Conservation (phyloP, 352 stramenopile species). For the Pythium insidiosum region DNA sequence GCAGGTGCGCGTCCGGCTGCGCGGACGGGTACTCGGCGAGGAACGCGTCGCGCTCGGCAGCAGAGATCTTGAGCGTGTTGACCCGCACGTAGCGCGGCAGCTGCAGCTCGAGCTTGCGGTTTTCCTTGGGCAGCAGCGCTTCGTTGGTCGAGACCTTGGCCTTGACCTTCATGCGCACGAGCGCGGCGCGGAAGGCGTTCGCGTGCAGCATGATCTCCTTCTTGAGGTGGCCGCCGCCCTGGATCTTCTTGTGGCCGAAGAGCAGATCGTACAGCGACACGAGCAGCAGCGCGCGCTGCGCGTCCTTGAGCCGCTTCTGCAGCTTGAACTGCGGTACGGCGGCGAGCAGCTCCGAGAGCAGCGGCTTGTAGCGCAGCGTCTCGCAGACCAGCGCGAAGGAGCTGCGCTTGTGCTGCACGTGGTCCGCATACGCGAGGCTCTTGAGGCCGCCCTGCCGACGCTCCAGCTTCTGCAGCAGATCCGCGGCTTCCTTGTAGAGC, state of each 20-base stretch:
- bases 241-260: slow-evolving; percentile 79
- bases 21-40: slow-evolving; percentile 29
- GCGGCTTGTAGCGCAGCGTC: slow-evolving; percentile 82
- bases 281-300: slow-evolving; percentile 49
- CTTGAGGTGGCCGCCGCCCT: slow-evolving; percentile 84
- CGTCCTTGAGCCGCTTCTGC: slow-evolving; percentile 39
- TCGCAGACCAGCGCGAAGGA: slow-evolving; percentile 86
- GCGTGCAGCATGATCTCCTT: slow-evolving; percentile 74
- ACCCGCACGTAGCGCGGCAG: slow-evolving; percentile 90
- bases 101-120: slow-evolving; percentile 56
- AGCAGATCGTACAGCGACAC: slow-evolving; percentile 85
- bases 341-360: slow-evolving; percentile 58
- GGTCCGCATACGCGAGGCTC: slow-evolving; percentile 73
- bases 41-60: slow-evolving; percentile 39
- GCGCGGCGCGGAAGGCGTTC: slow-evolving; percentile 58
- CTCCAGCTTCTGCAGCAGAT: slow-evolving; percentile 72
- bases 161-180: slow-evolving; percentile 81
- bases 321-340: slow-evolving; percentile 67
- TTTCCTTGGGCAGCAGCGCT: slow-evolving; percentile 68
- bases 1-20: slow-evolving; percentile 82
- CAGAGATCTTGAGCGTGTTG: slow-evolving; percentile 81
- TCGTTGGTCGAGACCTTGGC: slow-evolving; percentile 72
- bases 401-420: slow-evolving; percentile 80
- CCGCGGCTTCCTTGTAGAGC: slow-evolving; percentile 76
- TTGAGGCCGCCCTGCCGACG: slow-evolving; percentile 76